Base-by-base conservation (phyloP, 495 filamentous ascomycete genomes). In the Thermochaetoides thermophila region DNA sequence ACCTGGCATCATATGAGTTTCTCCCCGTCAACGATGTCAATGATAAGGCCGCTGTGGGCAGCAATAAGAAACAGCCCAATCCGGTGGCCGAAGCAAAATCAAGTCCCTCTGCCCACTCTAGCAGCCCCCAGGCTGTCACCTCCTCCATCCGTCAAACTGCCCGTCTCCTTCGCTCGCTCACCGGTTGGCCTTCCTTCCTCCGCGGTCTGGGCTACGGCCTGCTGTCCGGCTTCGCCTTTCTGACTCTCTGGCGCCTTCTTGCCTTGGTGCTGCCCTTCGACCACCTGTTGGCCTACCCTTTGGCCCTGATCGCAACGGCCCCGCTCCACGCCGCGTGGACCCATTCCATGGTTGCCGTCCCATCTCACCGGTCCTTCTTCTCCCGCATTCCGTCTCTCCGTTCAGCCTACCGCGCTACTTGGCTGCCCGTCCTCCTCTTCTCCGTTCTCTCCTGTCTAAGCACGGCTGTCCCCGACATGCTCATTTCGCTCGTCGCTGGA, bases 1-100 rank as follows among this genome's bases (percentile, higher is more conserved):
- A n/a, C n/a, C 60, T 63, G 30, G 59, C 63, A 11, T 53, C 49
- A 18, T 67, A 67, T 38, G 59, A 64, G 25, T 47, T 61, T 31
- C 39, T 64, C 13, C 37, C 51, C 13, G 30, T 55, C 13, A 50
- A 57, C 38, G 31, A 32, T 24, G 39, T 45, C 29, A 44, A 45
- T 13, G 52, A 44, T 8, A 41, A 35, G 21, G 35, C 47, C 32
- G 30, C 32, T 39, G 37, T 48, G 29, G n/a, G n/a, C n/a, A n/a
- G n/a, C n/a, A n/a, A n/a, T n/a, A n/a, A n/a, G n/a, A n/a, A n/a
- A n/a, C n/a, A n/a, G n/a, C n/a, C n/a, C n/a, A n/a, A n/a, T n/a
- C n/a, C n/a, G n/a, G n/a, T n/a, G n/a, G n/a, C n/a, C n/a, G n/a
- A n/a, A n/a, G n/a, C n/a, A n/a, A n/a, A n/a, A n/a, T n/a, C n/a